Conservation (phyloP, 306 rosid genomes). For the Quercus ilex region DNA sequence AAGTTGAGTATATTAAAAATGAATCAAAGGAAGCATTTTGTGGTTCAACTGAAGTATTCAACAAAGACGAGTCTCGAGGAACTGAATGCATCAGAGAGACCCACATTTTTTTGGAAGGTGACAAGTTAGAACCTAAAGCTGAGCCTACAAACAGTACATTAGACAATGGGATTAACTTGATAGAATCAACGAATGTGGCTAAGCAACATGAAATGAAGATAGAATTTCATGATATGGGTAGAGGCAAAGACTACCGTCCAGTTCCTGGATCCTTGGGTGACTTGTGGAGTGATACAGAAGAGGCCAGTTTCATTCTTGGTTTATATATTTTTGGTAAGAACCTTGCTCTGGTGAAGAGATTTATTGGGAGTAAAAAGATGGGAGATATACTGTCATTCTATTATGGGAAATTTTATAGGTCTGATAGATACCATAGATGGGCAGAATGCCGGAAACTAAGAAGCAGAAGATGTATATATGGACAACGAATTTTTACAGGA, state of each 20-base stretch:
- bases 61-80: slow-evolving; percentile 29
- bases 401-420: slow-evolving; percentile 74
- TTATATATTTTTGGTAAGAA: slow-evolving; percentile 83
- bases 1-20: slow-evolving; percentile 20
- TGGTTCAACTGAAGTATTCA: slow-evolving; percentile 22
- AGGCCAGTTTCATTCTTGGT: slow-evolving; percentile 69
- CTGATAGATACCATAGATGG: slow-evolving; percentile 75
- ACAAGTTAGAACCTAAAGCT: slow-evolving; percentile 25
- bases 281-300: slow-evolving; percentile 65
- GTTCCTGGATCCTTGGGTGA: slow-evolving; percentile 63
- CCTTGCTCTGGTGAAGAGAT: slow-evolving; percentile 65
- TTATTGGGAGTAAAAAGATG: slow-evolving; percentile 63
- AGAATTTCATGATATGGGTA: slow-evolving; percentile 24
- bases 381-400: slow-evolving; percentile 75
- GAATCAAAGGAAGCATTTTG: slow-evolving; percentile 16
- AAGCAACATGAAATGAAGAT: slow-evolving; percentile 29
- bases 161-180: slow-evolving; percentile 17
- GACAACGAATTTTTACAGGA: slow-evolving; percentile 76
- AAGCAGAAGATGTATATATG: slow-evolving; percentile 58
- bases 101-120: slow-evolving; percentile 16
- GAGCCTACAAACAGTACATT: slow-evolving; percentile 23
- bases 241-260: slow-evolving; percentile 30
- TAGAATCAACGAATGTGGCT: slow-evolving; percentile 28
- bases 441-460: slow-evolving; percentile 59
- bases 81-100: slow-evolving; percentile 21